These are phyloP conservation scores for Cercospora beticola DNA, from an alignment of 2,329 filamentous ascomycete species.

Conservation along the genomic window DNA sequence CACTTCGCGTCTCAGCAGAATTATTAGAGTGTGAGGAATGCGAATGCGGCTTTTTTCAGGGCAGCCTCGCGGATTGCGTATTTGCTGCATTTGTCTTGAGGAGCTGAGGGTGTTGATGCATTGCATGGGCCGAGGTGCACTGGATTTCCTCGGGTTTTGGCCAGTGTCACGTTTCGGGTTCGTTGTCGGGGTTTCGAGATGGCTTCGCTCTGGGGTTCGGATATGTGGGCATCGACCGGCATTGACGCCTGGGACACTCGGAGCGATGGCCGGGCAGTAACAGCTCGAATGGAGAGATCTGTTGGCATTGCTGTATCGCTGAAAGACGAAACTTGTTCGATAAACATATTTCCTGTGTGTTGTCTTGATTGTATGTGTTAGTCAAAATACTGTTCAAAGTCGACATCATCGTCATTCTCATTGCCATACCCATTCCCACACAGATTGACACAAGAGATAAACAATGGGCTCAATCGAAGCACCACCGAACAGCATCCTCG, in stretches of 20 bases:
- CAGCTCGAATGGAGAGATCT: not conserved
- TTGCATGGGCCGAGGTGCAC: not conserved
- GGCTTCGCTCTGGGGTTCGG: not conserved
- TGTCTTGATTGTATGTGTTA: not conserved
- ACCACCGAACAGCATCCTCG: not conserved
- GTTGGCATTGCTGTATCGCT: not conserved
- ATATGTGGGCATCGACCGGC: not conserved
- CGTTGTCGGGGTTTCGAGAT: not conserved
- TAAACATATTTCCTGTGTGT: not conserved
- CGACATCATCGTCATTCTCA: not conserved
- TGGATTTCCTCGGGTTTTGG: not conserved
- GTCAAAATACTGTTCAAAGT: not conserved
- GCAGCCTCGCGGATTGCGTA: not conserved
- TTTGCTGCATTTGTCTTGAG: not conserved
- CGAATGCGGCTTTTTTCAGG: not conserved
- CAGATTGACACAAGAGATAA: not conserved
- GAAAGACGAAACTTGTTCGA: not conserved
- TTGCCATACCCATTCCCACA: not conserved
- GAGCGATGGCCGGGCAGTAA: not conserved
- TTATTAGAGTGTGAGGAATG: not conserved
- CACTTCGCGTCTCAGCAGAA: not conserved
- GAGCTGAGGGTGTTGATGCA: not conserved
- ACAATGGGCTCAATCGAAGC: not conserved
- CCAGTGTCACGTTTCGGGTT: not conserved
- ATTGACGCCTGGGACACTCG: not conserved